Conservation (phyloP, 2,329 filamentous ascomycete genomes). For the Beauveria sp. region DNA sequence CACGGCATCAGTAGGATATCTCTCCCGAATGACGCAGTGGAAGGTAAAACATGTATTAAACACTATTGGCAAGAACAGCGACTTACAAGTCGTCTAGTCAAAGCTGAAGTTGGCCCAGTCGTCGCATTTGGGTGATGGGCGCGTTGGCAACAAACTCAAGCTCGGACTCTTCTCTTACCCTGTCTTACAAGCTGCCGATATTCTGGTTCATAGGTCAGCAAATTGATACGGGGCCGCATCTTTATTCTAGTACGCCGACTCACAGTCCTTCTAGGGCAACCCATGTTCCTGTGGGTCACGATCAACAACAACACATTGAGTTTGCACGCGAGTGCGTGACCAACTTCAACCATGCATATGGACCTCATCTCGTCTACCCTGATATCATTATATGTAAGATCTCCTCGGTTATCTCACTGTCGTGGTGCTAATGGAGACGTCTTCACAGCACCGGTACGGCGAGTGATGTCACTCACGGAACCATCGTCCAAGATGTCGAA, state of each 20-base stretch:
- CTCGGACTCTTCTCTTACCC: constrained; percentile 93
- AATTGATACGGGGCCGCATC: too few species aligned
- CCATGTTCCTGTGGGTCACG: constrained; percentile 93
- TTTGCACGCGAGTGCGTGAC: constrained; percentile 80
- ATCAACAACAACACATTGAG: constrained; percentile 90
- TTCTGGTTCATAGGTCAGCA: constrained; percentile 68
- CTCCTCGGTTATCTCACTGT: not conserved
- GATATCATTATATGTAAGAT: constrained; percentile 62
- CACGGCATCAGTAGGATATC: constrained; percentile 81
- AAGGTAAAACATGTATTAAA: constrained; percentile 52
- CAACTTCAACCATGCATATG: constrained; percentile 76
- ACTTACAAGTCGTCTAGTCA: constrained; percentile 41
- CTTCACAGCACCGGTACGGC: constrained; percentile 60
- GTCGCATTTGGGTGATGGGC: constrained; percentile 49
- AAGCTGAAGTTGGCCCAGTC: constrained; percentile 61
- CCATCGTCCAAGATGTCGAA: constrained; percentile 92
- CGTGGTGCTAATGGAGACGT: not conserved
- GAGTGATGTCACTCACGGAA: constrained; percentile 81
- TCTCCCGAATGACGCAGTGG: constrained; percentile 99
- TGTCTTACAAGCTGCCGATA: constrained; percentile 89
- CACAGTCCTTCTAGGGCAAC: constrained; percentile 53
- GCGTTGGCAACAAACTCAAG: constrained; percentile 57
- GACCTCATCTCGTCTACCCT: constrained; percentile 55
- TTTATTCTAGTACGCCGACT: not conserved
- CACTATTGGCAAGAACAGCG: not conserved